phyloP scores from a whole-genome alignment of 345 rosid species.

The Chamaenerion angustifolium region DNA sequence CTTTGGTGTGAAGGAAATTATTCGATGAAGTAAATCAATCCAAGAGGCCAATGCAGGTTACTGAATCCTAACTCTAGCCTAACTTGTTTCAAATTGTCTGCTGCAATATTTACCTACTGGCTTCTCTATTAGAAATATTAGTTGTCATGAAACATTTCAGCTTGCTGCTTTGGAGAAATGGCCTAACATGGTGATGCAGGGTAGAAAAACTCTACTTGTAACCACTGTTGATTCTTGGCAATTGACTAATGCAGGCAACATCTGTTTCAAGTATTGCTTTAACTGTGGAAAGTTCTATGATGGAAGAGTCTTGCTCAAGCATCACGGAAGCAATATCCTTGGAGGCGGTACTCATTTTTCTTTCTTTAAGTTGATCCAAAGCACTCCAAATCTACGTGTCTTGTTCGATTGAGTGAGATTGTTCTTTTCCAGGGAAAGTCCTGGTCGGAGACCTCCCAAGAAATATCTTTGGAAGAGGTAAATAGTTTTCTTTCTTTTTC shows the following conservation, averaged over 20 bases:
- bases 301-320: constrained; percentile 2
- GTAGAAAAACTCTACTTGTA: no score
- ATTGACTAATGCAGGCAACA: constrained; percentile 21
- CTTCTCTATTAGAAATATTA: no score
- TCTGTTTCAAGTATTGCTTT: constrained; percentile 17
- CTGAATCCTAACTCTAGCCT: background rate
- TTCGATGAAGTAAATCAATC: constrained; percentile 25
- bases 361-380: no score
- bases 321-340: constrained; percentile 1
- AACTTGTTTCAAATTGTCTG: no score
- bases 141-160: no score
- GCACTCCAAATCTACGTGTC: no score
- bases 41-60: constrained; percentile 45
- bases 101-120: no score
- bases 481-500: background rate
- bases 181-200: background rate
- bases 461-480: constrained; percentile 11
- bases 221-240: no score
- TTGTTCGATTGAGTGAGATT: background rate
- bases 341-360: no score
- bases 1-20: constrained; percentile 37
- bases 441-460: constrained; percentile 4
- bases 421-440: constrained; percentile 18
- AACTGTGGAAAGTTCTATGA: constrained; percentile 9
- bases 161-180: background rate